phyloP scores from a whole-genome alignment of 2,329 filamentous ascomycete species.

The Fusarium piperis region DNA sequence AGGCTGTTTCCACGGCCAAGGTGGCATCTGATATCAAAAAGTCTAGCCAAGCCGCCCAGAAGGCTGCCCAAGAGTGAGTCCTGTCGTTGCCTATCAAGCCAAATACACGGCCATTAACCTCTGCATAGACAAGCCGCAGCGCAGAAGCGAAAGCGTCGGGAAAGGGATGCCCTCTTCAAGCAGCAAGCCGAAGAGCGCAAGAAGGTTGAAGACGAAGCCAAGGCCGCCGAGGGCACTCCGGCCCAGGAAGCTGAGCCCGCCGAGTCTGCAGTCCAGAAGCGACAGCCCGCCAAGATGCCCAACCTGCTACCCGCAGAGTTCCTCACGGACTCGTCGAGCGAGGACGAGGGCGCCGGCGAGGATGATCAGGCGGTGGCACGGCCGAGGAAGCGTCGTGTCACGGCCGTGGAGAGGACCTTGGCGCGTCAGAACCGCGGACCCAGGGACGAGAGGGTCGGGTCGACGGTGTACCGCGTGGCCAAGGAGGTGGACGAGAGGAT shows the following conservation, averaged over 20 bases:
- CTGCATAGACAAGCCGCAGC: slow-evolving; percentile 57
- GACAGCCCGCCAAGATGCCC: slow-evolving; percentile 51
- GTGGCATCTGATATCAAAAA: slow-evolving; percentile 59
- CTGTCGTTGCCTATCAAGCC: not conserved
- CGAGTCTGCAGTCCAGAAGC: slow-evolving; percentile 21
- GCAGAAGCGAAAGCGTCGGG: slow-evolving; percentile 65
- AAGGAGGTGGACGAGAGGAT: slow-evolving; percentile 57
- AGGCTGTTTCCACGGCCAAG: slow-evolving; percentile 64
- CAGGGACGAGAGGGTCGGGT: slow-evolving; percentile 60
- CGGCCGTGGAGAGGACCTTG: slow-evolving; percentile 51
- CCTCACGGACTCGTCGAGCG: slow-evolving; percentile 61
- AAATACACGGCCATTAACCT: slow-evolving; percentile 14
- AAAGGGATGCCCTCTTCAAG: slow-evolving; percentile 64
- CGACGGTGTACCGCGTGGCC: slow-evolving; percentile 63
- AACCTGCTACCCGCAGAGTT: slow-evolving; percentile 63
- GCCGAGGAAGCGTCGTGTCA: slow-evolving; percentile 57
- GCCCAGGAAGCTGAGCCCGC: slow-evolving; percentile 17
- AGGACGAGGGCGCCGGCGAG: slow-evolving; percentile 49
- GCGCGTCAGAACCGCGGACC: slow-evolving; percentile 52
- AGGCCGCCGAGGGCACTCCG: slow-evolving; percentile 29
- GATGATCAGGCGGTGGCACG: slow-evolving; percentile 38
- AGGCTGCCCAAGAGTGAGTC: slow-evolving; percentile 62
- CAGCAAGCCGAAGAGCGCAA: slow-evolving; percentile 64
- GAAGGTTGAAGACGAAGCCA: slow-evolving; percentile 41
- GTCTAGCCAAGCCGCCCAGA: slow-evolving; percentile 57